Percentiles rank a stretch among this genome's conserved stretches.
These are phyloP conservation scores for Heliamphora pulchella DNA, from an alignment of 179 eudicot genomes.

Conservation along the genomic window DNA sequence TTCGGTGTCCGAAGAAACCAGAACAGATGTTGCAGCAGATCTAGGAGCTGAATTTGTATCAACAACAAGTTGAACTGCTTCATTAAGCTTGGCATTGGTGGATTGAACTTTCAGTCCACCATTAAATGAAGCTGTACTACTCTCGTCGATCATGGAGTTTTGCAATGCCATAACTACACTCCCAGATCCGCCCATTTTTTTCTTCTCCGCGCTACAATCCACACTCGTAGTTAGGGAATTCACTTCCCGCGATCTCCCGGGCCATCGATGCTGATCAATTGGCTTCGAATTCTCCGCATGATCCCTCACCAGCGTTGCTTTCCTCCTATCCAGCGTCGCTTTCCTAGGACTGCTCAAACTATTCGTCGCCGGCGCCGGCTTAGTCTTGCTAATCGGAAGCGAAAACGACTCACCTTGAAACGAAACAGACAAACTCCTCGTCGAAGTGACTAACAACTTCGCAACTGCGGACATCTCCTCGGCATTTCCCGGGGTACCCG, in stretches of 20 bases:
- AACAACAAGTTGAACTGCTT: slow-evolving; percentile 21
- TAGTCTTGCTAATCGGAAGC: slow-evolving; percentile 45
- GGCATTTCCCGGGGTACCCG: slow-evolving; percentile 26
- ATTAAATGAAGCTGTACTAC: slow-evolving; percentile 31
- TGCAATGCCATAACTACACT: slow-evolving; percentile 45
- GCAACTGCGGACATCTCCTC: slow-evolving; percentile 52
- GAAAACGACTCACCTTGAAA: slow-evolving; percentile 76
- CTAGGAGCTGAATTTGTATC: slow-evolving; percentile 39
- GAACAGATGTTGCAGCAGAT: slow-evolving; percentile 39
- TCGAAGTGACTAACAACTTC: slow-evolving; percentile 50
- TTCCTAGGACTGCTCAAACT: slow-evolving; percentile 34
- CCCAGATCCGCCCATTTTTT: slow-evolving; percentile 47
- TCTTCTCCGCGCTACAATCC: slow-evolving; percentile 43
- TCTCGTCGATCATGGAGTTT: slow-evolving; percentile 42
- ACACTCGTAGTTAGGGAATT: slow-evolving; percentile 51
- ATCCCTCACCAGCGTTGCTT: slow-evolving; percentile 42
- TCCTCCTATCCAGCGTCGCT: slow-evolving; percentile 51
- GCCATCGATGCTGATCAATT: slow-evolving; percentile 71
- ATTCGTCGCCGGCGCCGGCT: slow-evolving; percentile 34
- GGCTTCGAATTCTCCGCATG: slow-evolving; percentile 44
- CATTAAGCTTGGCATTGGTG: slow-evolving; percentile 25
- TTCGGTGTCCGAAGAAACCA: slow-evolving; percentile 55
- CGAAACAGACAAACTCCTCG: slow-evolving; percentile 77
- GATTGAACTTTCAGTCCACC: slow-evolving; percentile 41
- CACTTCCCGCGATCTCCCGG: slow-evolving; percentile 48